phyloP scores from a whole-genome alignment of 495 filamentous ascomycete species.

The Penicillium longicatenatum region DNA sequence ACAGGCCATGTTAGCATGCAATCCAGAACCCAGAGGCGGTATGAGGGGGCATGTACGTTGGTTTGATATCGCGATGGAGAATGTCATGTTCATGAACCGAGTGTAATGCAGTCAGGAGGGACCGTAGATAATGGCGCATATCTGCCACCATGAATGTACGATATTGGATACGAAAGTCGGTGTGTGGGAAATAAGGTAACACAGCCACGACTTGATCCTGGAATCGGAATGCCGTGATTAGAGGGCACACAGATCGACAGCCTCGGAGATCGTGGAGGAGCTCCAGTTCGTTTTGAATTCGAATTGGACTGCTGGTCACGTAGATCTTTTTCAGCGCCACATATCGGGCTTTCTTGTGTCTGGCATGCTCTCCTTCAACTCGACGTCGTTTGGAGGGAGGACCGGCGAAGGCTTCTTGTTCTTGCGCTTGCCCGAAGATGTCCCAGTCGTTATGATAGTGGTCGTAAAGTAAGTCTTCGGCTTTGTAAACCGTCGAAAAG shows the following conservation, averaged over 20 bases:
- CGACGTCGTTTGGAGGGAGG: conserved; percentile 57
- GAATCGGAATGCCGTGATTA: conserved; percentile 93
- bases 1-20: conserved; percentile 16
- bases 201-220: conserved; percentile 95
- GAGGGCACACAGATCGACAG: conserved; percentile 81
- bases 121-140: conserved; percentile 85
- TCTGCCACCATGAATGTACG: conserved; percentile 80
- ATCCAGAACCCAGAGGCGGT: not conserved
- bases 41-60: conserved; percentile 58
- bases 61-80: conserved; percentile 96
- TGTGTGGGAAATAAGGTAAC: conserved; percentile 91
- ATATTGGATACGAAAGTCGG: conserved; percentile 95
- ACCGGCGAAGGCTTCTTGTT: conserved; percentile 62
- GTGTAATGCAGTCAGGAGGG: conserved; percentile 79
- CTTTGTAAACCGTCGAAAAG: conserved; percentile 98
- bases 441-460: conserved; percentile 88
- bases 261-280: conserved; percentile 87
- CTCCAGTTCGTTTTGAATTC: conserved; percentile 96
- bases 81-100: conserved; percentile 83
- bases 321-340: conserved; percentile 99
- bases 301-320: conserved; percentile 88
- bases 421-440: conserved; percentile 56
- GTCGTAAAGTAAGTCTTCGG: conserved; percentile 90
- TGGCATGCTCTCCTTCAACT: conserved; percentile 34
- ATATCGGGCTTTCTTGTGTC: conserved; percentile 60